Percentiles rank a stretch among this genome's conserved stretches.
Evolutionary conservation across 2,329 filamentous ascomycete species (phyloP).

Genomic region (Ophiostoma pallidulum): DNA sequence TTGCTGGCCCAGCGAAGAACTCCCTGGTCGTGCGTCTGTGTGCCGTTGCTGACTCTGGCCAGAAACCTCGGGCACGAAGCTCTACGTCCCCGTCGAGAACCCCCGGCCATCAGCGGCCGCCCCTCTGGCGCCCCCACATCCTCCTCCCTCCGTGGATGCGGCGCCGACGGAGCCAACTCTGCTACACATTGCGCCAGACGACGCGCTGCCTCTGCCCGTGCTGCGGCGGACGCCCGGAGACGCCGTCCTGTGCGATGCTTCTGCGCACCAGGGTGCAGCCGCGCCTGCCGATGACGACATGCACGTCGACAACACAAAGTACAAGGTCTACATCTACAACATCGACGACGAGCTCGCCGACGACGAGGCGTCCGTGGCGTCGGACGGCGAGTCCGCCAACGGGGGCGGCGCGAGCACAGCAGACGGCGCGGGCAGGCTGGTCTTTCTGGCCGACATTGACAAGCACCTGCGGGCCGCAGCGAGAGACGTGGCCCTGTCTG

Average conservation of each 20-base stretch:
- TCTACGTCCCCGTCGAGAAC: slow-evolving; percentile 56
- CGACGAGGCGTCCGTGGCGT: slow-evolving; percentile 36
- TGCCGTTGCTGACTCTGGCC: no score
- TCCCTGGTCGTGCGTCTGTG: no score
- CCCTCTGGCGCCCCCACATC: not conserved
- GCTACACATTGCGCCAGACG: not conserved
- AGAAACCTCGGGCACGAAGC: slow-evolving; percentile 54
- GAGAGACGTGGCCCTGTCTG: not conserved
- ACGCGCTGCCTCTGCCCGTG: no score
- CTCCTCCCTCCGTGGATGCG: not conserved
- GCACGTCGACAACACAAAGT: slow-evolving; percentile 76
- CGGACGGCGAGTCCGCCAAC: slow-evolving; percentile 2
- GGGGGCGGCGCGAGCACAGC: not conserved
- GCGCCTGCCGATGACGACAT: slow-evolving; percentile 49
- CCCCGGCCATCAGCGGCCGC: slow-evolving; percentile 15
- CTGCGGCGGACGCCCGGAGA: no score
- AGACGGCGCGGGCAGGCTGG: slow-evolving; percentile 43
- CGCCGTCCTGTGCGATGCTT: no score
- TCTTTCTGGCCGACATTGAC: slow-evolving; percentile 80
- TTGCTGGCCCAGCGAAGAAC: no score
- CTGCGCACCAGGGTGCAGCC: not conserved
- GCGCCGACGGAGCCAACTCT: not conserved
- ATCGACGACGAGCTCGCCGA: slow-evolving; percentile 75
- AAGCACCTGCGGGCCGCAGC: slow-evolving; percentile 55
- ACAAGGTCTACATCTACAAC: slow-evolving; percentile 86